Base-by-base conservation (phyloP, 2,329 filamentous ascomycete species). In the Dactylellina haptotyla region DNA sequence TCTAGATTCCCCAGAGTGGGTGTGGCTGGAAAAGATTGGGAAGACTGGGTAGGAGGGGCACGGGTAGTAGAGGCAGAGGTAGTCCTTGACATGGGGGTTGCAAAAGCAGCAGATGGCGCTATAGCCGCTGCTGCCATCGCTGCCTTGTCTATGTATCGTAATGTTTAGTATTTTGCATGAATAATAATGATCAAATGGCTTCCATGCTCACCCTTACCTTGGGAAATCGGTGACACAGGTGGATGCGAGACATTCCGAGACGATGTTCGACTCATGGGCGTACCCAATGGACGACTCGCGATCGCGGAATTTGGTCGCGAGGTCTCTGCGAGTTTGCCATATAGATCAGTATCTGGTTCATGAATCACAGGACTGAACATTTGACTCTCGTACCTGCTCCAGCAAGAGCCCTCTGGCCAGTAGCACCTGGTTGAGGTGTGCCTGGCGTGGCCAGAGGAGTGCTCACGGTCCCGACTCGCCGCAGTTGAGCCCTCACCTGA, bases 401-500 rank as follows among this genome's bases (percentile, higher is more conserved):
- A 45, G 43, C 53, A 57, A 63, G 45, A 50, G 53, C 28, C 45
- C 66, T 71, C 34, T 63, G 66, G 34, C 57, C 58, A 28, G 51
- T 37, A 10, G 50, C 39, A 50, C 66, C 66, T 20, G 66, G 66
- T 32, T 57, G 57, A 4, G 66, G 66, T 12, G 66, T 71, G 37
- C 66, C 66, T 43, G 66, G 66, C 32, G 58, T 62, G 25, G 67
- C 75, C 46, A 77, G 51, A 69, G 70, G 66, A 25, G 66, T 71
- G 14, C 57, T 61, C 18, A 70, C 65, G 30, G 73, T 76, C 4
- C 75, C 77, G 34, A 77, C 87, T 79, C 90, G 95, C 75, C 91
- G 88, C 84, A 98, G 92, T 82, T 97, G 93, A 18, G 91, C 93
- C 76, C 92, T 88, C 51, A 98, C 91, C 80, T 97, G 92, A 0